Conservation (phyloP, 2,329 filamentous ascomycete species). For the Curvularia spicifera region DNA sequence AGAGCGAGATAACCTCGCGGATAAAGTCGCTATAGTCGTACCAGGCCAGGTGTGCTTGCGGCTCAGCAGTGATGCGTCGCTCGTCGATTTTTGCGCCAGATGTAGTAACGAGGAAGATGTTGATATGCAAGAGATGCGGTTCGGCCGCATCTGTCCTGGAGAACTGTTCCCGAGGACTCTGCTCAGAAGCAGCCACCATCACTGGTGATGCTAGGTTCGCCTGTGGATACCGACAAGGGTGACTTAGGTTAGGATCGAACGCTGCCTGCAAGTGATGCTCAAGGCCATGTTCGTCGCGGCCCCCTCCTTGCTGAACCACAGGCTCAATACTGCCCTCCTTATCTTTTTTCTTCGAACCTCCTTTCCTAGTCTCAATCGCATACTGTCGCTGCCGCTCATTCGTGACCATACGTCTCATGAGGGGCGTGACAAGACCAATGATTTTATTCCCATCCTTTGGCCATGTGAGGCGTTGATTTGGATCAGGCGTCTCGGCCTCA, state of each 20-base stretch:
- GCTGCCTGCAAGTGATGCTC: slow-evolving; percentile 24
- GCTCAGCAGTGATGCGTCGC: slow-evolving; percentile 26
- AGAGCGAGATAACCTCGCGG: slow-evolving; percentile 21
- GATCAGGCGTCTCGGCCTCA: slow-evolving; percentile 47
- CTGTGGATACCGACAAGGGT: slow-evolving; percentile 7
- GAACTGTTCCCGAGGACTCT: slow-evolving; percentile 1
- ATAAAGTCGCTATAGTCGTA: slow-evolving; percentile 32
- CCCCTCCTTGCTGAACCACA: slow-evolving; percentile 13
- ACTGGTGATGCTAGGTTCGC: slow-evolving; percentile 3
- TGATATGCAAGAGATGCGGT: slow-evolving; percentile 53
- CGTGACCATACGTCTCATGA: slow-evolving; percentile 65
- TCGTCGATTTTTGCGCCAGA: slow-evolving; percentile 58
- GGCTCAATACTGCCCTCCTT: slow-evolving; percentile 36
- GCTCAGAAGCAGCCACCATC: not conserved
- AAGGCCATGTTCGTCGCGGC: slow-evolving; percentile 4
- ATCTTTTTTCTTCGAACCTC: slow-evolving; percentile 48
- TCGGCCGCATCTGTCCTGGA: slow-evolving; percentile 14
- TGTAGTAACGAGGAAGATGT: slow-evolving; percentile 71
- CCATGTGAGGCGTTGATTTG: slow-evolving; percentile 56
- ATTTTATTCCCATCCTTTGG: slow-evolving; percentile 62
- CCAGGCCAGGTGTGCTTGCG: slow-evolving; percentile 22
- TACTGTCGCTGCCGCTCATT: slow-evolving; percentile 66
- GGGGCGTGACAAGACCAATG: slow-evolving; percentile 63
- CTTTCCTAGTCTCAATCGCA: slow-evolving; percentile 62
- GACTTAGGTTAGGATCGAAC: slow-evolving; percentile 17